Conservation (phyloP, 2,329 filamentous ascomycete species). For the Ceratocystis diversiconidia region DNA sequence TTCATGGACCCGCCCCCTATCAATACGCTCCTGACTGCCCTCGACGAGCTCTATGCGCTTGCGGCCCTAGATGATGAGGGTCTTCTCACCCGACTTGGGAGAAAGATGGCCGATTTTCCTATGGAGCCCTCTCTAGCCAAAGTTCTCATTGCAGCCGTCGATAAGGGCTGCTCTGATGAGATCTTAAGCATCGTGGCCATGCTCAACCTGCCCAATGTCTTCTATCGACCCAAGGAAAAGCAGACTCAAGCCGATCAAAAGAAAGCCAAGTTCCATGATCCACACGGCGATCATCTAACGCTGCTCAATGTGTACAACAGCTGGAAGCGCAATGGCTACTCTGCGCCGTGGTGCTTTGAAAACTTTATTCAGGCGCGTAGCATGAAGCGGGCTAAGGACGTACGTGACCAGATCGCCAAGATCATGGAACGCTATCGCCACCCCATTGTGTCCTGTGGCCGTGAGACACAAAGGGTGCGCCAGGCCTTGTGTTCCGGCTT, state of each 20-base stretch:
- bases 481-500: slow-evolving; percentile 85
- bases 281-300: slow-evolving; percentile 85
- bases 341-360: slow-evolving; percentile 86
- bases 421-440: slow-evolving; percentile 92
- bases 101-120: slow-evolving; percentile 97
- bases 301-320: slow-evolving; percentile 91
- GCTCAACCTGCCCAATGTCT: slow-evolving; percentile 75
- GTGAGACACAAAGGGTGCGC: slow-evolving; percentile 73
- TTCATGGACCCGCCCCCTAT: slow-evolving; percentile 98
- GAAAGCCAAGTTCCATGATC: slow-evolving; percentile 94
- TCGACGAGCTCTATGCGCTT: slow-evolving; percentile 88
- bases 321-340: slow-evolving; percentile 80
- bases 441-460: slow-evolving; percentile 66
- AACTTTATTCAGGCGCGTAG: slow-evolving; percentile 91
- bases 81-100: slow-evolving; percentile 73
- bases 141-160: slow-evolving; percentile 73
- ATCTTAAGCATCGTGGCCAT: slow-evolving; percentile 89
- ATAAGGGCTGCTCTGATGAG: slow-evolving; percentile 83
- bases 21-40: slow-evolving; percentile 90
- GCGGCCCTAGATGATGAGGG: slow-evolving; percentile 91
- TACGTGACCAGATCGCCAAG: slow-evolving; percentile 77
- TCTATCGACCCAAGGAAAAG: slow-evolving; percentile 95
- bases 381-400: slow-evolving; percentile 81
- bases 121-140: slow-evolving; percentile 93
- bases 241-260: slow-evolving; percentile 93